These are phyloP conservation scores for Cyphellophora attinorum DNA, from an alignment of 2,329 filamentous ascomycete species.

Conservation along the genomic window DNA sequence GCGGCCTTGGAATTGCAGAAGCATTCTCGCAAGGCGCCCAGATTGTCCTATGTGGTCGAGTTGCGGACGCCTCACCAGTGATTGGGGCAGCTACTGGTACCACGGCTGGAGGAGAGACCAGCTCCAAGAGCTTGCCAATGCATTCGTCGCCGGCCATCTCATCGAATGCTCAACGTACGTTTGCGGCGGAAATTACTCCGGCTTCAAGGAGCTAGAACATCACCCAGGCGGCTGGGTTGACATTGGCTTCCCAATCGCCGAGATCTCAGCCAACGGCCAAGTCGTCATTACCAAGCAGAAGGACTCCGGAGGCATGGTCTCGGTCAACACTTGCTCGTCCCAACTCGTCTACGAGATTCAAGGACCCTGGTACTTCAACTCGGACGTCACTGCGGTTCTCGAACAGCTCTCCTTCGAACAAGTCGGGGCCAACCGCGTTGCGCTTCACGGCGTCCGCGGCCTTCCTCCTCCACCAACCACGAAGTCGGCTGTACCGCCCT, in stretches of 20 bases:
- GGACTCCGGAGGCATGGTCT: constrained; percentile 30
- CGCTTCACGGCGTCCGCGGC: constrained; percentile 33
- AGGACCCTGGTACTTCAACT: constrained; percentile 48
- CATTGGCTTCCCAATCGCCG: constrained; percentile 37
- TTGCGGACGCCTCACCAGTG: constrained; percentile 34
- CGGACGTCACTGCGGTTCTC: constrained; percentile 45
- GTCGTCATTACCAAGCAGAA: constrained; percentile 36
- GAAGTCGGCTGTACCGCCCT: constrained; percentile 37
- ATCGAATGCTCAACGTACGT: constrained; percentile 34
- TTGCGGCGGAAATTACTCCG: constrained; percentile 34
- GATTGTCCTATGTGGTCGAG: constrained; percentile 35
- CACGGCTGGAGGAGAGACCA: constrained; percentile 31
- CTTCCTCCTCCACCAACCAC: constrained; percentile 40
- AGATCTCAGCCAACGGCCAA: constrained; percentile 30
- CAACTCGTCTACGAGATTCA: constrained; percentile 48
- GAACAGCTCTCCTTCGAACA: constrained; percentile 44
- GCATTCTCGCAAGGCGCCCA: constrained; percentile 31
- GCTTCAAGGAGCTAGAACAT: constrained; percentile 29
- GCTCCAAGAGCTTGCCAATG: constrained; percentile 29
- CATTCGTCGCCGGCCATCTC: constrained; percentile 29
- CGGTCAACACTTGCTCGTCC: constrained; percentile 41
- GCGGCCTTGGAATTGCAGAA: constrained; percentile 29
- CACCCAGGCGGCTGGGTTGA: constrained; percentile 30
- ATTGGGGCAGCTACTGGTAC: constrained; percentile 34
- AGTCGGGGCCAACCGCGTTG: constrained; percentile 38